Base-by-base conservation (phyloP, 148 eudicot species). In the Cornus kousa region DNA sequence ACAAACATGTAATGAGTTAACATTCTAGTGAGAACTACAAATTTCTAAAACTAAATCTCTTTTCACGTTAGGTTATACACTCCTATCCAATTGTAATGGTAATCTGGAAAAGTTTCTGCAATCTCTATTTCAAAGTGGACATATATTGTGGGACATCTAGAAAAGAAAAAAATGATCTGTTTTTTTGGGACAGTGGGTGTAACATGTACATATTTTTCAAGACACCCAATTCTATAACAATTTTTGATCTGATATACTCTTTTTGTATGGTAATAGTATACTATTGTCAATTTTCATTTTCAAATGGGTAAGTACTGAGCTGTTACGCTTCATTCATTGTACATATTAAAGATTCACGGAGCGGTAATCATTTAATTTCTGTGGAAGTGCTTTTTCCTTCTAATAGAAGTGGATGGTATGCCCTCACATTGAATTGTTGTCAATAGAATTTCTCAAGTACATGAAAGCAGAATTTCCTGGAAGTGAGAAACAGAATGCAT, bases 401-500 rank as follows among this genome's bases (percentile, higher is more conserved):
- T 11, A 53, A 11, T 53, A 11, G 16, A 11, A 53, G 59, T 2
- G 19, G 59, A 53, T 11, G 19, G 19, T 53, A 53, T 53, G 14
- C 19, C 59, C 13, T 53, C 17, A 53, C 19, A 53, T 53, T 13
- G 59, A 1, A 53, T 53, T 53, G 59, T 53, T 5, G 59, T 53
- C 59, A 53, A 11, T 53, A 53, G 17, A 53, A 12, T 53, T 53
- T 17, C 59, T 53, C 17, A 62, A n/a, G 66, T 62, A 13, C 19
- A 19, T 19, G 5, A n/a, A 62, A 62, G 4, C 59, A 62, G 66
- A 62, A n/a, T 5, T 75, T 28, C 16, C 17, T 43, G 37, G 65
- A 70, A 35, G 70, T 75, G 66, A 69, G 9, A 72, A 70, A 57
- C 7, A 24, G 48, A 43, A 67, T 53, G 78, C 62, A 35, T 37